Conservation (phyloP, 1,284 basidiomycete genomes). For the Leccinum pachyderme region DNA sequence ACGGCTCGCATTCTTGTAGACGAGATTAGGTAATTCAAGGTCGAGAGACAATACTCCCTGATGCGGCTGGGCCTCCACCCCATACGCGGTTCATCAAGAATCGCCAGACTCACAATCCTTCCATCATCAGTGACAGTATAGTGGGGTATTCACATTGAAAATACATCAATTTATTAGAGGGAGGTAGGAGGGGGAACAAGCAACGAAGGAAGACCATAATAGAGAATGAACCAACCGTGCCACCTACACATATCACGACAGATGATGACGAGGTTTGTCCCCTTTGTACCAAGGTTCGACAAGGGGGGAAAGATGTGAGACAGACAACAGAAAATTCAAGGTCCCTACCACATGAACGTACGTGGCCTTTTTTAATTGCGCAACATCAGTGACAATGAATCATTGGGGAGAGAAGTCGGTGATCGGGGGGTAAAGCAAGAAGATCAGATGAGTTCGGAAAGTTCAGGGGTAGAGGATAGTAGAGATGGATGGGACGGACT, state of each 20-base stretch:
- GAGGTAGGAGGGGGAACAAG: neutral
- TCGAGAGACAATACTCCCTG: no score
- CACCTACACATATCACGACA: conserved; percentile 14
- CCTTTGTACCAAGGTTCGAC: conserved; percentile 20
- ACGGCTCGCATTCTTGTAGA: no score
- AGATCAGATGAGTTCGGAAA: conserved; percentile 27
- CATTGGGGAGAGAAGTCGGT: conserved; percentile 10
- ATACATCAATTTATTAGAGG: conserved; percentile 9
- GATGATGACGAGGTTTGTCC: conserved; percentile 8
- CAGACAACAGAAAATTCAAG: conserved; percentile 14
- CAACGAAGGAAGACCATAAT: neutral
- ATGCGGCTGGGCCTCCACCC: neutral
- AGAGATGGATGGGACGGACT: conserved; percentile 34
- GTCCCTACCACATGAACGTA: conserved; percentile 26
- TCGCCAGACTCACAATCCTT: neutral
- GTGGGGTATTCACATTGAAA: conserved; percentile 27
- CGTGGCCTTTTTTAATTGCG: conserved; percentile 12
- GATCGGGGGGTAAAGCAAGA: conserved; percentile 10
- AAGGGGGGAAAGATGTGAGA: conserved; percentile 21
- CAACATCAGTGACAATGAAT: conserved; percentile 9
- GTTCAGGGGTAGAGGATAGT: conserved; percentile 19
- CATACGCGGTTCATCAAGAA: neutral
- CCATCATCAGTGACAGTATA: neutral
- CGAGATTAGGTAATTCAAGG: no score
- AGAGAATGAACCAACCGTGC: conserved; percentile 31